Evolutionary conservation across 495 filamentous ascomycete genomes (phyloP), one percentile per base, ranked within the genome.

Genomic region (Penicillium daleae): DNA sequence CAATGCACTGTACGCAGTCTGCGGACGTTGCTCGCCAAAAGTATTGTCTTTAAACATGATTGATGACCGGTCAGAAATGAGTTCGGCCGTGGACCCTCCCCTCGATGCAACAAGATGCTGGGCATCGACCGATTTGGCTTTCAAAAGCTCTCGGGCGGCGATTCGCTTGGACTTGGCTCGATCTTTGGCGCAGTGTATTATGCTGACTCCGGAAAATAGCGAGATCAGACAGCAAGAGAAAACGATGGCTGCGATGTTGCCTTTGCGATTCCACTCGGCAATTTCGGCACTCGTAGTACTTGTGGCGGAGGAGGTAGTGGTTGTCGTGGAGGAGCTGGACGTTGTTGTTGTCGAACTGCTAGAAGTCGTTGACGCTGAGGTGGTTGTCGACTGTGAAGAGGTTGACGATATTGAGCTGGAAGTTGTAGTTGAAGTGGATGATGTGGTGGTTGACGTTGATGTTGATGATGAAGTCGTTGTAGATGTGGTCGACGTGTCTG

Each of bases 221-320:
- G 60, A 58, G 29, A 65, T 37, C 1, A 69, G 50, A 29, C 50
- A 50, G n/a, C 39, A 33, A 17, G 46, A 58, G 22, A 61, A 60
- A 48, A 66, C 39, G 26, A 63, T 61, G 2, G 63, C 66, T 12
- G 60, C 63, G 19, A 69, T 61, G 17, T 63, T 54, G 24, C 66
- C 66, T 22, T 33, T 56, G 24, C 40, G 66, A 49, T 69, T 66
- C 46, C 44, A 58, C 24, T 52, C 51, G 2, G 55, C 44, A 3
- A 50, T n/a, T 12, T 37, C 64, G 13, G 65, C 60, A 8, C 42
- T 57, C 4, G 32, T 22, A 0, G 61, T 66, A 31, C 60, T 66
- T 4, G 66, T 66, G 1, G 67, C 46, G 22, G 67, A 60, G 21
- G 59, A 53, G 6, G 63, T 64, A 27, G 42, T 56, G 6, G 57